phyloP scores from a whole-genome alignment of 768 basidiomycete genomes.

The Mycena epipterygia region DNA sequence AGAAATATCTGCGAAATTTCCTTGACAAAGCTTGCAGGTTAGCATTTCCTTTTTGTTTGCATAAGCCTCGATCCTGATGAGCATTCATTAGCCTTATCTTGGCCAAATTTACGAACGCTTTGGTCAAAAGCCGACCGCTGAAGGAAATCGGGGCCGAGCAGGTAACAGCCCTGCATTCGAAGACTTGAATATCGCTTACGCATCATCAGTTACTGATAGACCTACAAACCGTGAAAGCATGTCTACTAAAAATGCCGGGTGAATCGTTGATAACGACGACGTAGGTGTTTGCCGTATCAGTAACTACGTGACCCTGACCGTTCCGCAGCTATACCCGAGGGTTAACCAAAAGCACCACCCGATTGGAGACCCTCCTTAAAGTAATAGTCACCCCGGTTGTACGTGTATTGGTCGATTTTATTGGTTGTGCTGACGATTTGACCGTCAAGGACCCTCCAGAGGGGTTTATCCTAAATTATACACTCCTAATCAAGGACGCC shows the following conservation, averaged over 20 bases:
- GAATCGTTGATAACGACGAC: slow-evolving; percentile 69
- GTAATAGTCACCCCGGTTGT: slow-evolving; percentile 95
- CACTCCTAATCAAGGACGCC: slow-evolving; percentile 92
- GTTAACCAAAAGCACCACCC: slow-evolving; percentile 83
- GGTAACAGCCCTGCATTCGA: slow-evolving; percentile 52
- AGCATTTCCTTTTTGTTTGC: neutral
- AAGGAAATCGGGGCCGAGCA: slow-evolving; percentile 97
- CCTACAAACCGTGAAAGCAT: slow-evolving; percentile 87
- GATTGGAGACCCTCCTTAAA: slow-evolving; percentile 93
- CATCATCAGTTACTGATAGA: slow-evolving; percentile 84
- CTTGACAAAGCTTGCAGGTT: slow-evolving; percentile 95
- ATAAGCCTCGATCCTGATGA: slow-evolving; percentile 6
- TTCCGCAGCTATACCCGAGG: slow-evolving; percentile 81
- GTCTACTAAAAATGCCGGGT: slow-evolving; percentile 87
- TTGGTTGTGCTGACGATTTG: neutral
- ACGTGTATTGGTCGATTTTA: slow-evolving; percentile 43
- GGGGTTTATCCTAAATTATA: slow-evolving; percentile 96
- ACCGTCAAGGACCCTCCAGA: slow-evolving; percentile 85
- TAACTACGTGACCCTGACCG: slow-evolving; percentile 13
- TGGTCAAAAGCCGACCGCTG: slow-evolving; percentile 92
- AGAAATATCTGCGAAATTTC: slow-evolving; percentile 94
- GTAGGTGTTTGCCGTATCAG: slow-evolving; percentile 48
- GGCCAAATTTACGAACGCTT: slow-evolving; percentile 88
- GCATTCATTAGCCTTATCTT: slow-evolving; percentile 76
- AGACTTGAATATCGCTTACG: neutral